Conservation (phyloP, 352 stramenopile species). For the Pythium biforme region DNA sequence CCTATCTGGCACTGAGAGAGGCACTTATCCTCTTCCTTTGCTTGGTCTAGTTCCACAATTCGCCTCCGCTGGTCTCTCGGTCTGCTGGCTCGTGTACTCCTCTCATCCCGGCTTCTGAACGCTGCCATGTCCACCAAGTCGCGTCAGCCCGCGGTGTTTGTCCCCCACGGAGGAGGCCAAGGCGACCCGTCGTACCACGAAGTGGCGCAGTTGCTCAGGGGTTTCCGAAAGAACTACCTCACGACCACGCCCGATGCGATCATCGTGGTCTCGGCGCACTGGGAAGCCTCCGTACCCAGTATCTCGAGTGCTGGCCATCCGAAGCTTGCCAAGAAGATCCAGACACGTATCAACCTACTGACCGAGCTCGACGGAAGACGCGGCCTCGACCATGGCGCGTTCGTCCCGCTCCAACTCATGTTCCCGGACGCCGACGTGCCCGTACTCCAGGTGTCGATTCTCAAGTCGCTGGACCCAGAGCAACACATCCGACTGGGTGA, state of each 20-base stretch:
- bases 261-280: constrained; percentile 89
- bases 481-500: constrained; percentile 72
- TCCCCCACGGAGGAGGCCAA: constrained; percentile 55
- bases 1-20: no score
- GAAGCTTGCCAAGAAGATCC: constrained; percentile 62
- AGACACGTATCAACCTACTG: constrained; percentile 60
- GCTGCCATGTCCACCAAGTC: no score
- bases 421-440: constrained; percentile 87
- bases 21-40: no score
- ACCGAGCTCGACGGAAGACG: constrained; percentile 50
- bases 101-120: no score
- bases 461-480: constrained; percentile 38
- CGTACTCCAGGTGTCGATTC: constrained; percentile 46
- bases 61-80: no score
- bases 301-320: constrained; percentile 49
- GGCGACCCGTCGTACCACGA: constrained; percentile 31
- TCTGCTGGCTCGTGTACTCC: no score
- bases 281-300: constrained; percentile 44
- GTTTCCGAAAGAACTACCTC: constrained; percentile 33
- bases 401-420: constrained; percentile 90
- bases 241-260: constrained; percentile 53
- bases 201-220: constrained; percentile 43
- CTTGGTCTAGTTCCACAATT: no score
- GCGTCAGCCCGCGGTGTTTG: constrained; percentile 21
- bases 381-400: constrained; percentile 91